Base-by-base conservation (phyloP, 1,284 basidiomycete species). In the Pseudozyma hubeiensis region DNA sequence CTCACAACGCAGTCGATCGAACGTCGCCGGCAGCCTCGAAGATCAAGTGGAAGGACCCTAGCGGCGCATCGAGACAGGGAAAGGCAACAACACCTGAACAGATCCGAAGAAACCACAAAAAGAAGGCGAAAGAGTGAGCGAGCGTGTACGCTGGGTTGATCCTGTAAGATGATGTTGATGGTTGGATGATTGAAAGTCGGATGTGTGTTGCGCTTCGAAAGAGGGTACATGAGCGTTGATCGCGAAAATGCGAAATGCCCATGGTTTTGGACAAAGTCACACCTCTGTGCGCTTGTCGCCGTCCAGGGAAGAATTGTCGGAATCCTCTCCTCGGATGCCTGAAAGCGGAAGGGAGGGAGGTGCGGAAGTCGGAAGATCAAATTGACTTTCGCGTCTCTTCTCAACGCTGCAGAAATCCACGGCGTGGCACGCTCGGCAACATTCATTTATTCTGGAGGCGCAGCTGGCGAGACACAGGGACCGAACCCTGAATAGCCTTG, bases 401-500 rank as follows among this genome's bases (percentile, higher is more conserved):
- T 41, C 39, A 11, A 33, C 19, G 30, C 47, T 17, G 40, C 17
- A 16, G 8, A 24, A 40, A 30, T 31, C 39, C 33, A 19, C 40
- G 24, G 24, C 24, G 24, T 24, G 24, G 24, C 24, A 24, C 24
- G 24, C 24, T 24, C 24, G 24, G 24, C 24, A 24, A 24, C 24
- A 24, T 24, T 24, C 24, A 24, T 24, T 24, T 24, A 24, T 24
- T 24, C 35, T 7, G 30, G 37, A 51, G 37, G 37, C 14, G 34
- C 24, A 51, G 37, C 29, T 24, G 24, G 24, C 24, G 14, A 24
- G 14, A 37, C 34, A 35, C 37, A 30, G 29, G 11, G 14, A 24
- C 24, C 24, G 49, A 52, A 52, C 51, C 51, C 51, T 52, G 40
- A 41, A 52, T n/a, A 31, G 33, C n/a, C 35, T 34, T n/a, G 44